Evolutionary conservation across 805 yeast genomes (phyloP).

Genomic region (Hagleromyces aurorensis): DNA sequence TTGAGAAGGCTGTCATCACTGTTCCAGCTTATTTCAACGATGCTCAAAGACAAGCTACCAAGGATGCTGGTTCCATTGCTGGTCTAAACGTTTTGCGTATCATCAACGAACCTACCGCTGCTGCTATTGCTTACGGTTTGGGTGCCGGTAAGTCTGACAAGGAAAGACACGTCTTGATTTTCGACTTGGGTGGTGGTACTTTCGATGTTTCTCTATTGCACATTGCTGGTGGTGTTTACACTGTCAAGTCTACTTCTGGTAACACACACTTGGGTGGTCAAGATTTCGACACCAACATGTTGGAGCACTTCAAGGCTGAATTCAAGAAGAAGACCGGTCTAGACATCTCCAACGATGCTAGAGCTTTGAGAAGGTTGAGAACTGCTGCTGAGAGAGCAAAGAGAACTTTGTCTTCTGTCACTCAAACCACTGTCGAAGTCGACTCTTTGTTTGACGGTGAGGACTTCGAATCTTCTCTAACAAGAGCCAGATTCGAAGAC

Average conservation of each 20-base stretch:
- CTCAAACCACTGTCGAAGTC: conserved; percentile 93
- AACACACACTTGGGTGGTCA: conserved; percentile 99
- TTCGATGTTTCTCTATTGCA: conserved; percentile 92
- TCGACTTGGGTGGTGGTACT: conserved; percentile 98
- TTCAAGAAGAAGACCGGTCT: conserved; percentile 92
- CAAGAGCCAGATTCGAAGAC: conserved; percentile 98
- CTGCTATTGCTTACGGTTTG: conserved; percentile 98
- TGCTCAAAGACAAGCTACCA: conserved; percentile 76
- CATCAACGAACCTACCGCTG: conserved; percentile 86
- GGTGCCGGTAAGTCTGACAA: conserved; percentile 78
- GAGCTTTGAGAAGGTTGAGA: conserved; percentile 97
- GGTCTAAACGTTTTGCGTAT: conserved; percentile 72
- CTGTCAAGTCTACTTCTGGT: conserved; percentile 98
- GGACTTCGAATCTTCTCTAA: conserved; percentile 86
- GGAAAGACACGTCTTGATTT: conserved; percentile 84
- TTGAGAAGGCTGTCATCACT: conserved; percentile 68
- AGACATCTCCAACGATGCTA: conserved; percentile 83
- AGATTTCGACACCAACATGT: conserved; percentile 95
- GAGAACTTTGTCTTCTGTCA: conserved; percentile 94
- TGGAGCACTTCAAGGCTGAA: conserved; percentile 86
- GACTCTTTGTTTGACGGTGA: conserved; percentile 94
- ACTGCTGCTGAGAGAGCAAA: conserved; percentile 99
- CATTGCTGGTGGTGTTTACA: conserved; percentile 93
- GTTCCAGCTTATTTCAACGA: conserved; percentile 79
- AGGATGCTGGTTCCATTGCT: conserved; percentile 75